Percentiles rank a stretch among this genome's conserved stretches.
phyloP scores from a whole-genome alignment of 306 rosid genomes.

The Lathyrus oleraceus region DNA sequence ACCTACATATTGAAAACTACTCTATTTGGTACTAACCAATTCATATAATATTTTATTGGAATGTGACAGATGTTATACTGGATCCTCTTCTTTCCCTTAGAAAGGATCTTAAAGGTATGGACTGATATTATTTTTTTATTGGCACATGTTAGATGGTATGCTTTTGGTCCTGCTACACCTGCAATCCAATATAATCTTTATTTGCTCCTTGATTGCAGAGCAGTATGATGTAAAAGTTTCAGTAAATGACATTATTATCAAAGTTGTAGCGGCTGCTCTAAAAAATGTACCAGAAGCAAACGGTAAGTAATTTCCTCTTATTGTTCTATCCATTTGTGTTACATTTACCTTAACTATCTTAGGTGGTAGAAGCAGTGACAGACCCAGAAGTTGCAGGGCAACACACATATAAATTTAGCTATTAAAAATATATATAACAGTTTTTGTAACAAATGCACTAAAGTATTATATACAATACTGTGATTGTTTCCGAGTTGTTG shows the following conservation, averaged over 20 bases:
- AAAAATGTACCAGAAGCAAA: conserved; percentile 90
- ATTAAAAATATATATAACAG: background rate
- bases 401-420: background rate
- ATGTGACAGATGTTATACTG: conserved; percentile 67
- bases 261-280: conserved; percentile 90
- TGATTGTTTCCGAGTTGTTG: background rate
- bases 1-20: conserved; percentile 23
- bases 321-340: conserved; percentile 17
- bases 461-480: background rate
- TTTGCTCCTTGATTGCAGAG: conserved; percentile 58
- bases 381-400: background rate
- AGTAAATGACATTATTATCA: conserved; percentile 91
- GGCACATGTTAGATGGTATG: conserved; percentile 15
- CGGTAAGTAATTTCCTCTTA: conserved; percentile 54
- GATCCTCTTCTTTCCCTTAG: conserved; percentile 95
- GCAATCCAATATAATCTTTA: conserved; percentile 31
- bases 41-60: conserved; percentile 29
- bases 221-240: conserved; percentile 90
- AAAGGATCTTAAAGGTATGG: conserved; percentile 84
- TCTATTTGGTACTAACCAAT: conserved; percentile 19
- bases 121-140: conserved; percentile 12
- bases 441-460: background rate
- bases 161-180: conserved; percentile 23
- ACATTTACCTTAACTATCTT: conserved; percentile 8
- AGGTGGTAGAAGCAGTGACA: background rate